A percentile compares a stretch with the other conserved stretches of the same genome.
Evolutionary conservation across 805 yeast genomes (phyloP).

Genomic region (Pichia nanzhaoensis): DNA sequence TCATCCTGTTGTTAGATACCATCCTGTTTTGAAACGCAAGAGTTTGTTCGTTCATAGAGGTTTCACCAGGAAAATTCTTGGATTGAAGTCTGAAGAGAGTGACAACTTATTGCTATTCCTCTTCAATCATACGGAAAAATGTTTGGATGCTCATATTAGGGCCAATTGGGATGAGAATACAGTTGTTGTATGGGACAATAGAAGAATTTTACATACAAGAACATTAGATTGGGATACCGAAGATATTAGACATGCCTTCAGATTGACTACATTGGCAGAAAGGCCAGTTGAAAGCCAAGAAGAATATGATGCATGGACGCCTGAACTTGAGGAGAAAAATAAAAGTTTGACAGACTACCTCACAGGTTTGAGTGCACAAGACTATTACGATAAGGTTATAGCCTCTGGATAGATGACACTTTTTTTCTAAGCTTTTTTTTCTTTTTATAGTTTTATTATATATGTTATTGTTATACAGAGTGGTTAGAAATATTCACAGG

Average conservation of each 20-base stretch:
- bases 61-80: conserved; percentile 61
- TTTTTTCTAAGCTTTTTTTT: too few species aligned
- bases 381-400: conserved; percentile 13
- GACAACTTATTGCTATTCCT: conserved; percentile 53
- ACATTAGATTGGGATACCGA: conserved; percentile 67
- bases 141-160: conserved; percentile 58
- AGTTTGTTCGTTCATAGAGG: conserved; percentile 49
- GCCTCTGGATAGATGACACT: not conserved
- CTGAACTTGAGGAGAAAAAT: conserved; percentile 21
- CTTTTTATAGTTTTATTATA: not conserved
- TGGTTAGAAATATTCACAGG: conserved; percentile 14
- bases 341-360: conserved; percentile 14
- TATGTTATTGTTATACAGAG: not conserved
- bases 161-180: conserved; percentile 66
- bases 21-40: conserved; percentile 65
- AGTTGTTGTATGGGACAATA: conserved; percentile 74
- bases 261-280: conserved; percentile 72
- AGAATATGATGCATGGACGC: conserved; percentile 28
- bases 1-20: conserved; percentile 66
- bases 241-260: conserved; percentile 60
- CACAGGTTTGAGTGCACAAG: conserved; percentile 15
- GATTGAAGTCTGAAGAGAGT: conserved; percentile 66
- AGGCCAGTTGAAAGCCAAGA: conserved; percentile 40
- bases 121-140: conserved; percentile 42
- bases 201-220: conserved; percentile 63